These are phyloP conservation scores for Solanum stenotomum DNA, from an alignment of 257 asterid species.

Conservation along the genomic window DNA sequence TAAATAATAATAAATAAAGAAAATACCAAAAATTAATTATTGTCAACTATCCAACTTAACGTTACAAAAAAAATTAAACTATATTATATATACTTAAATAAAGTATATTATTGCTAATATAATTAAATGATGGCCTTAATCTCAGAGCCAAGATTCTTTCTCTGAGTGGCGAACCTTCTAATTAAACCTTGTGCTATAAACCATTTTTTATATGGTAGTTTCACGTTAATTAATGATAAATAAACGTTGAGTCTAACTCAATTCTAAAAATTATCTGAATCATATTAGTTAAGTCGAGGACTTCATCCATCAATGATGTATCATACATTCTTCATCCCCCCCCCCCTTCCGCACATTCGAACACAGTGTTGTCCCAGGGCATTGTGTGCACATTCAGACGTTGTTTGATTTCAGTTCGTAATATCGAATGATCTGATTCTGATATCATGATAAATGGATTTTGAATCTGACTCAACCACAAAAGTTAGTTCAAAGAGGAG, in stretches of 20 bases:
- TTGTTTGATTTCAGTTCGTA: too few relatives aligned
- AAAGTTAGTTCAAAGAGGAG: neutral
- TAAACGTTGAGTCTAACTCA: neutral
- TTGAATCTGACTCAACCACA: neutral
- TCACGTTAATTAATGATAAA: neutral
- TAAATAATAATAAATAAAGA: neutral
- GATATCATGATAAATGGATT: too few relatives aligned
- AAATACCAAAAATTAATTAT: neutral
- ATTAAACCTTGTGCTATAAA: slow-evolving; percentile 21
- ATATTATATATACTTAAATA: neutral
- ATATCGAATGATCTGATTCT: neutral
- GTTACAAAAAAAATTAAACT: neutral
- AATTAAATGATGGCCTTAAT: slow-evolving; percentile 14
- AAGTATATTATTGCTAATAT: neutral
- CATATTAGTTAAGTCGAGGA: neutral
- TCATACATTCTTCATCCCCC: neutral
- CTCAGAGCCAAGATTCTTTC: slow-evolving; percentile 43
- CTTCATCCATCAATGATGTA: neutral
- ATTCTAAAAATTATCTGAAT: neutral
- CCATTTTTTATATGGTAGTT: neutral
- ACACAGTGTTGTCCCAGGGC: rapidly evolving
- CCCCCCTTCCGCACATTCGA: rapidly evolving
- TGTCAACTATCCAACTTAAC: neutral
- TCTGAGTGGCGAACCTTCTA: slow-evolving; percentile 59
- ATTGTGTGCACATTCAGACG: rapidly evolving